These are phyloP conservation scores for Leucogyrophana mollusca DNA, from an alignment of 768 basidiomycete genomes.

Conservation along the genomic window DNA sequence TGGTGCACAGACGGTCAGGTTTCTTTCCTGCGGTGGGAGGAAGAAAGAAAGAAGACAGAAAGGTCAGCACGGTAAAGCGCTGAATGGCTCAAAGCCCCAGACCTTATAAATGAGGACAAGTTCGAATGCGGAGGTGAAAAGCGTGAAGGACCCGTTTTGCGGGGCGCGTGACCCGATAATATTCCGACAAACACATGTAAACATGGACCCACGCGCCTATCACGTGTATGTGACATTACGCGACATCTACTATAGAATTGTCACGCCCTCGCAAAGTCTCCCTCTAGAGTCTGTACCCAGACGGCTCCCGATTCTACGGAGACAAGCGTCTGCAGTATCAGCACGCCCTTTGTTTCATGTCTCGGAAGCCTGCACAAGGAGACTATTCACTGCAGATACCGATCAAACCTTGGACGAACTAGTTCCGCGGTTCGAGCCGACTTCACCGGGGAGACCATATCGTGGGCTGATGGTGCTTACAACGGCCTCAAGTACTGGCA, in stretches of 20 bases:
- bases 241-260: neutral
- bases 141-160: constrained; percentile 20
- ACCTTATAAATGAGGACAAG: neutral
- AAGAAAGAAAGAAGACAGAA: neutral
- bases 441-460: no score
- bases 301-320: no score
- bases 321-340: no score
- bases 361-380: no score
- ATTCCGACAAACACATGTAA: constrained; percentile 13
- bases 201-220: constrained; percentile 12
- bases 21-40: neutral
- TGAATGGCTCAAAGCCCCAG: constrained; percentile 20
- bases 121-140: constrained; percentile 1
- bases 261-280: no score
- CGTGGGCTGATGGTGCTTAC: no score
- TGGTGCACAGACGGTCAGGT: neutral
- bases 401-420: no score
- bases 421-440: no score
- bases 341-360: no score
- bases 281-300: no score
- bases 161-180: constrained; percentile 22
- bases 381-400: no score
- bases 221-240: constrained; percentile 17
- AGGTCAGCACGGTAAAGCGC: constrained; percentile 15
- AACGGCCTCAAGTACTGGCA: no score